Evolutionary conservation across 371 early-diverging fungal genomes (phyloP).

Genomic region (Saksenaea vasiformis): DNA sequence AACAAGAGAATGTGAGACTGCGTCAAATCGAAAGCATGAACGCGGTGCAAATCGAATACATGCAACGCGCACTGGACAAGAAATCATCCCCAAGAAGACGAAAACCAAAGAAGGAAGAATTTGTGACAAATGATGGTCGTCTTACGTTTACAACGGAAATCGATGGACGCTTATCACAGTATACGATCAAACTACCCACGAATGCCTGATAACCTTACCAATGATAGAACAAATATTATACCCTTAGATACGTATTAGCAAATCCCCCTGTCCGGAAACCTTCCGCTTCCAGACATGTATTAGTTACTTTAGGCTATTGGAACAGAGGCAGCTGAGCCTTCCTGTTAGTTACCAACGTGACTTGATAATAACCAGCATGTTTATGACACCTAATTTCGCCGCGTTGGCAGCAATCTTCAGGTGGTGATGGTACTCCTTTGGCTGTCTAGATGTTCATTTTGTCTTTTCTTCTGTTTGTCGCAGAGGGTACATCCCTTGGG

Average conservation of each 20-base stretch:
- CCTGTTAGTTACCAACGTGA: neutral
- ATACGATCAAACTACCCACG: conserved; percentile 34
- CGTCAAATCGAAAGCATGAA: conserved; percentile 29
- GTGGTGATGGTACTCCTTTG: too few relatives aligned
- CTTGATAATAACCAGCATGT: too few relatives aligned
- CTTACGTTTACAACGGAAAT: conserved; percentile 45
- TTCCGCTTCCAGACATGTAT: too few relatives aligned
- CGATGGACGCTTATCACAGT: conserved; percentile 38
- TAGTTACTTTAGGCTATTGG: too few relatives aligned
- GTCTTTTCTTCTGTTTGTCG: too few relatives aligned
- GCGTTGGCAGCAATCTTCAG: too few relatives aligned
- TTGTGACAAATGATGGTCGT: conserved; percentile 35
- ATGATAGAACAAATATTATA: neutral
- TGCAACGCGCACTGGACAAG: conserved; percentile 23
- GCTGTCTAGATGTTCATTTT: too few relatives aligned
- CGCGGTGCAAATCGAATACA: conserved; percentile 29
- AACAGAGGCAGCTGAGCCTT: neutral
- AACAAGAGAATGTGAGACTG: conserved; percentile 29
- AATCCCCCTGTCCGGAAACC: too few relatives aligned
- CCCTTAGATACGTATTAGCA: neutral
- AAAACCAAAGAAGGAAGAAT: conserved; percentile 5
- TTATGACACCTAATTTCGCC: too few relatives aligned
- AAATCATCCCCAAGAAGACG: neutral
- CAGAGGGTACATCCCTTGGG: too few relatives aligned
- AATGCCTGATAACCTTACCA: neutral